Evolutionary conservation across 257 asterid genomes (phyloP), one percentile per base, ranked within the genome.

Genomic region (Lantana camara): DNA sequence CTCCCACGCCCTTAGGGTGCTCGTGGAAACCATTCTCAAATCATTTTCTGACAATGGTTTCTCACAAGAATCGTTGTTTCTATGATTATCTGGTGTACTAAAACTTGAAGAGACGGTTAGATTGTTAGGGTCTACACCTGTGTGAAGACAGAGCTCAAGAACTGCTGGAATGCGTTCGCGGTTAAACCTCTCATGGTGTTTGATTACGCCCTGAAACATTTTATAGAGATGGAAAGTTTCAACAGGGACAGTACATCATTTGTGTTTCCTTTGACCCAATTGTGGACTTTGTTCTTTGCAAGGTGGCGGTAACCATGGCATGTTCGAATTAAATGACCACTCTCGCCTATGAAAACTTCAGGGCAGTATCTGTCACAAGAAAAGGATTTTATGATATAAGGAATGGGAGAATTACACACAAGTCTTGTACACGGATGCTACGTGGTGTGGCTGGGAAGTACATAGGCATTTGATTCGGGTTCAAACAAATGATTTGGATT

Each of bases 91-190:
- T 22, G 42, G 67, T 60, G 35, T 65, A 34, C 15, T 60, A 29
- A 52, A 42, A 55, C 64, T 47, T 0, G 64, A 66, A 54, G 57
- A 23, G 22, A 63, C 32, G 54, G 21, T 69, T 60, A 54, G 71
- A 58, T 80, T 67, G 14, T 53, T 51, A 38, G 64, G 70, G 60
- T 77, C 68, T 57, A 78, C 84, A 30, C 97, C 99, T 11, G 96
- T 96, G 66, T 90, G 99, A 32, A 82, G 81, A 72, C 99, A 93
- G 47, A 90, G 86, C 69, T 90, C 97, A 42, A 90, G 69, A 38
- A 90, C 80, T 15, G 99, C 97, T 4, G 96, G 81, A 51, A 90
- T 61, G 14, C 95, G 92, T 32, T 84, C 89, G 59, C 79, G 73
- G 66, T 93, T 90, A 34, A 93, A 90, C 64, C 95, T 84, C 75